Conservation (phyloP, 129 eudicot species). For the Saposhnikovia divaricata region DNA sequence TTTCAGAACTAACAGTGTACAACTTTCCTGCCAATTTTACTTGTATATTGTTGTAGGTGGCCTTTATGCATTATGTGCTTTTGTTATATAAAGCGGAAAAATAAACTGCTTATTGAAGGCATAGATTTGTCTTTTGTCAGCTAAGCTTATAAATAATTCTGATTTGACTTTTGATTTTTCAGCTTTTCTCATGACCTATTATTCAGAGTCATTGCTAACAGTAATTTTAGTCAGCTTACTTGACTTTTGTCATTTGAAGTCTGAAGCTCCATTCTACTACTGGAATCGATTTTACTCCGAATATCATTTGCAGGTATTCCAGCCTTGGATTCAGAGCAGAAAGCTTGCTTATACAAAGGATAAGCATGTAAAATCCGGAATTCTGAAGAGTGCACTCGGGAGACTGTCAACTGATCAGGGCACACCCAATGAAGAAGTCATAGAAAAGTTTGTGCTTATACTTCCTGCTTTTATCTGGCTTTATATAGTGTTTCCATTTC, state of each 20-base stretch:
- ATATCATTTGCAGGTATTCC: constrained; percentile 51
- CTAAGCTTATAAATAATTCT: neutral
- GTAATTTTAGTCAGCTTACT: neutral
- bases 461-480: neutral
- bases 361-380: constrained; percentile 62
- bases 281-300: neutral
- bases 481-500: neutral
- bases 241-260: neutral
- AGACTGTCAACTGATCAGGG: constrained; percentile 55
- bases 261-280: neutral
- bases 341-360: constrained; percentile 68
- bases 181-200: neutral
- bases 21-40: neutral
- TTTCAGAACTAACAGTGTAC: neutral
- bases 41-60: neutral
- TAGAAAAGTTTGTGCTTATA: constrained; percentile 37
- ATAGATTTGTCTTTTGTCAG: neutral
- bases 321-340: constrained; percentile 69
- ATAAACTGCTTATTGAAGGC: neutral
- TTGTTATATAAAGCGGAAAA: neutral
- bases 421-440: constrained; percentile 38
- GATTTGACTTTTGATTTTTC: neutral
- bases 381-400: constrained; percentile 53
- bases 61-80: neutral
- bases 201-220: neutral